A percentile compares a stretch with the other conserved stretches of the same genome.
Conservation (phyloP, 1,139 yeast species). For the Hyphopichia pseudoburtonii region DNA sequence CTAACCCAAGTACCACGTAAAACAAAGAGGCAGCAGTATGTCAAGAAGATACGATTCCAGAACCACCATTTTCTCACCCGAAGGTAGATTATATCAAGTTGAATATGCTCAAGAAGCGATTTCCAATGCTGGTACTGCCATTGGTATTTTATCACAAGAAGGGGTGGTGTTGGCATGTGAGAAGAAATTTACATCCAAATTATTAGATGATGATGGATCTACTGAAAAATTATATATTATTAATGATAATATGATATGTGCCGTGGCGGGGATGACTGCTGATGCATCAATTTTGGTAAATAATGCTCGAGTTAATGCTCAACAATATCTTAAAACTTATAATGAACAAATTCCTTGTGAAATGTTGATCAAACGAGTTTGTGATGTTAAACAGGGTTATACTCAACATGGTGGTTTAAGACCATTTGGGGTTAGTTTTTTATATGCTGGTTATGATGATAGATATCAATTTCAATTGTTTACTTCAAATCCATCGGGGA, state of each 20-base stretch:
- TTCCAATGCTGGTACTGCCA: slow-evolving; percentile 96
- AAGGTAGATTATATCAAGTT: slow-evolving; percentile 93
- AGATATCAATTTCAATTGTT: slow-evolving; percentile 87
- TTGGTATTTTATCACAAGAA: slow-evolving; percentile 87
- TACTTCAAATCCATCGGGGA: slow-evolving; percentile 96
- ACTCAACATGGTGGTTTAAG: slow-evolving; percentile 98
- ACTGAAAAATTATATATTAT: slow-evolving; percentile 90
- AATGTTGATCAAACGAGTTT: slow-evolving; percentile 78
- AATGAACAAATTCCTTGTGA: slow-evolving; percentile 93
- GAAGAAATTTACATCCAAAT: slow-evolving; percentile 87
- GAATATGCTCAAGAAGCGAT: slow-evolving; percentile 98
- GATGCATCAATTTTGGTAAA: slow-evolving; percentile 93
- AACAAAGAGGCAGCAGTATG: too few relatives aligned
- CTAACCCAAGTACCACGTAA: too few relatives aligned
- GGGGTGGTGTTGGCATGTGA: slow-evolving; percentile 98
- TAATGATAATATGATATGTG: slow-evolving; percentile 82
- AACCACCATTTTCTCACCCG: slow-evolving; percentile 98
- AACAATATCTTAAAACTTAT: slow-evolving; percentile 78
- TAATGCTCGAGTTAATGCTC: slow-evolving; percentile 84
- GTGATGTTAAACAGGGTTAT: slow-evolving; percentile 96
- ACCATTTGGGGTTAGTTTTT: slow-evolving; percentile 96
- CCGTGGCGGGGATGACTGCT: slow-evolving; percentile 98
- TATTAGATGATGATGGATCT: slow-evolving; percentile 89
- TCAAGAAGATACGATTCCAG: slow-evolving; percentile 81
- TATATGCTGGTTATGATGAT: slow-evolving; percentile 95